Evolutionary conservation across 805 yeast species (phyloP).

Genomic region (Lipomyces mesembrius): DNA sequence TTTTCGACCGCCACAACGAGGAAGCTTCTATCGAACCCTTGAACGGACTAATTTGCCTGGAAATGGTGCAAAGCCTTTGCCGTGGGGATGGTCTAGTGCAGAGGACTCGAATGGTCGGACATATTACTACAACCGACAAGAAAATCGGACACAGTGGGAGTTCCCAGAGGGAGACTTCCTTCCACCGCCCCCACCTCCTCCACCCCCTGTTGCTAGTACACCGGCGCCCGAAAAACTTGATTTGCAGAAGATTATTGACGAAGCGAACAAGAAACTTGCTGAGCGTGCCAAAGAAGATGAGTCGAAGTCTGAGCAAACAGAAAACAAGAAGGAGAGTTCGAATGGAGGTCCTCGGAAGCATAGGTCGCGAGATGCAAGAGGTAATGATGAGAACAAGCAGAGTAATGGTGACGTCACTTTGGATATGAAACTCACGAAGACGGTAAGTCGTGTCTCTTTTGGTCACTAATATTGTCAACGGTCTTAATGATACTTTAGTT

Average conservation of each 20-base stretch:
- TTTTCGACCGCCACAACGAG: constrained; percentile 14
- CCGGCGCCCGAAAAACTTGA: constrained; percentile 40
- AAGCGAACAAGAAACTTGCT: constrained; percentile 44
- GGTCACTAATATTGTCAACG: background rate
- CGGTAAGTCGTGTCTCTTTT: constrained; percentile 8
- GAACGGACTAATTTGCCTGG: constrained; percentile 6
- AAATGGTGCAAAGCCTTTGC: constrained; percentile 44
- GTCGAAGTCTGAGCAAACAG: constrained; percentile 17
- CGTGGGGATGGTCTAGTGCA: constrained; percentile 71
- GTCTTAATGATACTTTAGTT: constrained; percentile 48
- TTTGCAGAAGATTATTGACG: constrained; percentile 50
- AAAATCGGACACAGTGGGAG: constrained; percentile 62
- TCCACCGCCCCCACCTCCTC: constrained; percentile 43
- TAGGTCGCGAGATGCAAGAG: constrained; percentile 6
- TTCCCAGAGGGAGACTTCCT: constrained; percentile 51
- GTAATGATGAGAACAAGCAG: constrained; percentile 8
- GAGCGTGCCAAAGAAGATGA: constrained; percentile 48
- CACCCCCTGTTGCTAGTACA: constrained; percentile 39
- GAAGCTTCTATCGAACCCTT: constrained; percentile 9
- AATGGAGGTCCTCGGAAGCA: constrained; percentile 17
- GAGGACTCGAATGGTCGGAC: constrained; percentile 50
- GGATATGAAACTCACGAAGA: constrained; percentile 26
- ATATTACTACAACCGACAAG: constrained; percentile 61
- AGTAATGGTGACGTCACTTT: constrained; percentile 7
- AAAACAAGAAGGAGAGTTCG: constrained; percentile 8